Percentiles rank a stretch among this genome's conserved stretches.
These are phyloP conservation scores for Epichloe uncinata DNA, from an alignment of 2,329 filamentous ascomycete genomes.

Conservation along the genomic window DNA sequence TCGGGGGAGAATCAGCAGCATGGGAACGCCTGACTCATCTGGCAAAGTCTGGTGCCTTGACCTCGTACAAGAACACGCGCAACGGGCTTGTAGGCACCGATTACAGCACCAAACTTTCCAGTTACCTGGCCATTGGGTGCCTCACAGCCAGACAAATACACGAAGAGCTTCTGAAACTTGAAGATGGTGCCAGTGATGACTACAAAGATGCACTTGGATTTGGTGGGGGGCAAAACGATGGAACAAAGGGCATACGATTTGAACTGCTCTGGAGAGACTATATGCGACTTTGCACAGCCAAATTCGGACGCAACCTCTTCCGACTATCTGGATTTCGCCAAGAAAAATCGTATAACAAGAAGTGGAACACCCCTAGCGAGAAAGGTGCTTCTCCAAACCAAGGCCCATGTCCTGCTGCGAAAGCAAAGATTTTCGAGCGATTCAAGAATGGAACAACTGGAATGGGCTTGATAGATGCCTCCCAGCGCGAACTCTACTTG, in stretches of 20 bases:
- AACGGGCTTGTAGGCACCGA: slow-evolving; percentile 59
- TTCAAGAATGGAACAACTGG: slow-evolving; percentile 58
- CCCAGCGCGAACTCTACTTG: slow-evolving; percentile 57
- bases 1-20: slow-evolving; percentile 55
- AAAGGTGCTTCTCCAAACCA: slow-evolving; percentile 21
- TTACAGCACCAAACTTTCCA: slow-evolving; percentile 65
- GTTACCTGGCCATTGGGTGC: slow-evolving; percentile 58
- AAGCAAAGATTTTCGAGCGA: slow-evolving; percentile 37
- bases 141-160: slow-evolving; percentile 63
- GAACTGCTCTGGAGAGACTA: slow-evolving; percentile 73
- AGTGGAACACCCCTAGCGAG: slow-evolving; percentile 34
- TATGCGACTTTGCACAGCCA: slow-evolving; percentile 61
- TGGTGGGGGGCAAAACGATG: slow-evolving; percentile 57
- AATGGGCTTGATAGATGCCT: slow-evolving; percentile 64
- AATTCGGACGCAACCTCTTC: slow-evolving; percentile 55
- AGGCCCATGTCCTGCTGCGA: slow-evolving; percentile 26
- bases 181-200: slow-evolving; percentile 41
- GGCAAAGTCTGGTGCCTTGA: slow-evolving; percentile 46
- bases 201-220: slow-evolving; percentile 39
- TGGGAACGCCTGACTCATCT: slow-evolving; percentile 46
- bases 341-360: slow-evolving; percentile 25
- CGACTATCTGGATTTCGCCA: slow-evolving; percentile 48
- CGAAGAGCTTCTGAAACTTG: slow-evolving; percentile 50
- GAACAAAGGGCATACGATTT: slow-evolving; percentile 55
- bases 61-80: slow-evolving; percentile 53